phyloP scores from a whole-genome alignment of 148 eudicot species.

The Dysphania ambrosioides region DNA sequence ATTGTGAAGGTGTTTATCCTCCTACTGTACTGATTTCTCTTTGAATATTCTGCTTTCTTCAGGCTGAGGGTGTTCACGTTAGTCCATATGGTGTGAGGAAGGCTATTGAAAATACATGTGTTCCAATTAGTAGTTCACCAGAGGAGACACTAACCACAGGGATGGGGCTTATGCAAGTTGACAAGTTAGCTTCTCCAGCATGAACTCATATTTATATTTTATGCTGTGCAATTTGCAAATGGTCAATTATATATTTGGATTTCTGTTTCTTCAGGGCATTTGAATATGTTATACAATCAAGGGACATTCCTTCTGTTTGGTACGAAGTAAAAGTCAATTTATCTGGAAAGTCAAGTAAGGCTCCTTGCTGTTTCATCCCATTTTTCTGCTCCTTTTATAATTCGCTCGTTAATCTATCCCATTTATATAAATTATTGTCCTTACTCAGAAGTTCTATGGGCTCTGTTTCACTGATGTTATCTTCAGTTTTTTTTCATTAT shows the following conservation, averaged over 20 bases:
- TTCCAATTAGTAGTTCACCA: constrained; percentile 62
- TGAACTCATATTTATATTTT: not conserved
- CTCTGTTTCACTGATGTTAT: not conserved
- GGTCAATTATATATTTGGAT: constrained; percentile 1
- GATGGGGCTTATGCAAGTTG: constrained; percentile 97
- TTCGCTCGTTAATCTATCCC: constrained; percentile 1
- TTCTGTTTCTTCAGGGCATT: constrained; percentile 54
- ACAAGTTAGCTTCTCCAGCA: constrained; percentile 57
- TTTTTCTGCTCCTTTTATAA: not conserved
- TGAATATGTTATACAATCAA: constrained; percentile 65
- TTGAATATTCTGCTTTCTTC: constrained; percentile 22
- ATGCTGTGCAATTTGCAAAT: not conserved
- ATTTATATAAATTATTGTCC: not conserved
- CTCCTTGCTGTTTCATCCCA: constrained; percentile 14
- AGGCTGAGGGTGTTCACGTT: constrained; percentile 84
- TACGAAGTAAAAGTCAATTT: constrained; percentile 70
- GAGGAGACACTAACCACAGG: constrained; percentile 88
- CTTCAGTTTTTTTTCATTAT: not conserved
- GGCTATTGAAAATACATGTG: constrained; percentile 88
- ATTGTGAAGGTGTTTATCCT: not conserved
- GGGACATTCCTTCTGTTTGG: constrained; percentile 55
- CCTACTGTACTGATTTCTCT: not conserved
- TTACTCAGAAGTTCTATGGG: not conserved
- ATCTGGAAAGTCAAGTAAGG: constrained; percentile 73
- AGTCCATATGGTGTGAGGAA: constrained; percentile 85